Percentiles rank a stretch among this genome's conserved stretches.
Evolutionary conservation across 345 rosid species (phyloP).

Genomic region (Bretschneidera sinensis): DNA sequence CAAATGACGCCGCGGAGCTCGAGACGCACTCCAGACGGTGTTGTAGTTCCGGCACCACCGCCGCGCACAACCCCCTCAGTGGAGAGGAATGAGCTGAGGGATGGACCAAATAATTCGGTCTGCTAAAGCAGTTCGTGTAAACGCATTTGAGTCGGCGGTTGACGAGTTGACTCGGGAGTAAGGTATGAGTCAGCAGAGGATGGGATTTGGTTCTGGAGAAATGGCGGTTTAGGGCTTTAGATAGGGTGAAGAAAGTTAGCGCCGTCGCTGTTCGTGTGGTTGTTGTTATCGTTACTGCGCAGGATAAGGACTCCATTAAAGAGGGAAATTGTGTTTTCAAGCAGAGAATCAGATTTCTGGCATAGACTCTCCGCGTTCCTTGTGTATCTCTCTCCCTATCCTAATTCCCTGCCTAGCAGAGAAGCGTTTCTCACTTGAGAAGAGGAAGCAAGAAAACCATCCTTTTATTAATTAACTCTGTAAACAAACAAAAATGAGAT

Average conservation of each 20-base stretch:
- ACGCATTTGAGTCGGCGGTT: constrained; percentile 19
- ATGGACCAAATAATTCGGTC: constrained; percentile 13
- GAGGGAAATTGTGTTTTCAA: background rate
- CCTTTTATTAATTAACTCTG: no score
- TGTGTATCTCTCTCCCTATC: no score
- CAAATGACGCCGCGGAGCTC: constrained; percentile 47
- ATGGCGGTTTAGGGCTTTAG: constrained; percentile 49
- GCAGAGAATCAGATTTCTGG: no score
- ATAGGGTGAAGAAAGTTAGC: constrained; percentile 40
- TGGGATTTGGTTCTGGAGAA: constrained; percentile 22
- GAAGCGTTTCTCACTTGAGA: no score
- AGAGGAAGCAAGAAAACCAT: no score
- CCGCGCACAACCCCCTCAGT: constrained; percentile 21
- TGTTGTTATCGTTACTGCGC: constrained; percentile 27
- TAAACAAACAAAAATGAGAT: no score
- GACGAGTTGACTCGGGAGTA: constrained; percentile 21
- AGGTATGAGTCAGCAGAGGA: constrained; percentile 25
- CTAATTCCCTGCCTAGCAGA: no score
- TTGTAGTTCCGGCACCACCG: constrained; percentile 28
- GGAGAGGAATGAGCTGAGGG: constrained; percentile 12
- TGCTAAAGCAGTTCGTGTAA: constrained; percentile 4
- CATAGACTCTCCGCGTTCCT: no score
- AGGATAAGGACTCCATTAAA: constrained; percentile 43
- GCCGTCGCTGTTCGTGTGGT: constrained; percentile 21
- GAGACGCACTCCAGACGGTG: constrained; percentile 48